Conservation (phyloP, 148 eudicot species). For the Persicaria tinctoria region DNA sequence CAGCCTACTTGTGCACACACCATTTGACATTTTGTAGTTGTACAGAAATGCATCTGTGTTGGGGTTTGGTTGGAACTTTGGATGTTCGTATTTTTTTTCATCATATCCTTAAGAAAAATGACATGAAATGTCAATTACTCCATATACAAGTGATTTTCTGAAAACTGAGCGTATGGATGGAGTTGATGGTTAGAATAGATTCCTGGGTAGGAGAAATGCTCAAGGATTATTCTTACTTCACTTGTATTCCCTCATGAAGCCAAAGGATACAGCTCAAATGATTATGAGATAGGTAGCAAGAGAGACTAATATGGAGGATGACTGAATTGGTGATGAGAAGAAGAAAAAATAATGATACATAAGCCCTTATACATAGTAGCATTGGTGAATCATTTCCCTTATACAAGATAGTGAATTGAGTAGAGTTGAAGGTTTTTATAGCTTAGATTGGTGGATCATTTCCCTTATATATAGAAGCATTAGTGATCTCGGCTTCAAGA, state of each 20-base stretch:
- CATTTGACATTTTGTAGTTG: too few species aligned
- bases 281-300: background rate
- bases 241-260: background rate
- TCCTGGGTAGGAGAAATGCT: background rate
- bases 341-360: background rate
- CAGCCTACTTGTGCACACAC: too few species aligned
- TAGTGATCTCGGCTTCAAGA: conserved; percentile 49
- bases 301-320: background rate
- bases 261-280: background rate
- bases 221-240: background rate
- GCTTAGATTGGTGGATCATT: conserved; percentile 37
- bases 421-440: conserved; percentile 13
- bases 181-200: background rate
- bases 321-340: background rate
- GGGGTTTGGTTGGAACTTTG: background rate
- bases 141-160: background rate
- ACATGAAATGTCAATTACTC: background rate
- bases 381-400: background rate
- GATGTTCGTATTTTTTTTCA: background rate
- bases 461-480: conserved; percentile 28
- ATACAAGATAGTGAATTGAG: conserved; percentile 11
- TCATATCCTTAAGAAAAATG: background rate
- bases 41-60: background rate
- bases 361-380: background rate
- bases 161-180: background rate